Conservation (phyloP, 768 basidiomycete genomes). For the Suillus luteus region DNA sequence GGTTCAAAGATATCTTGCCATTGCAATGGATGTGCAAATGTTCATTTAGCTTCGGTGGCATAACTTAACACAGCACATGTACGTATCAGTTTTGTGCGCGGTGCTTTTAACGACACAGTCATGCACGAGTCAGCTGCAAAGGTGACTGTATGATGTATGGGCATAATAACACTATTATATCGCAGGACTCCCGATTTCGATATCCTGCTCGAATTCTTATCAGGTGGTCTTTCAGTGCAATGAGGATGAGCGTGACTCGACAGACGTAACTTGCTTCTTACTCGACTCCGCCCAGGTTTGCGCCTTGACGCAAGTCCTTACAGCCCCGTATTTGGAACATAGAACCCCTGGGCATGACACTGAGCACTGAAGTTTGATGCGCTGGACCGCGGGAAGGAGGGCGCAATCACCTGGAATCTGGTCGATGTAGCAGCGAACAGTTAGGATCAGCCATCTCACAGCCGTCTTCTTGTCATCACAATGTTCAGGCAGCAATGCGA, state of each 20-base stretch:
- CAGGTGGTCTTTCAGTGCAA: constrained; percentile 76
- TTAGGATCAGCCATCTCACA: neutral
- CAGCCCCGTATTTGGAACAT: constrained; percentile 49
- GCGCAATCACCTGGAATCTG: constrained; percentile 51
- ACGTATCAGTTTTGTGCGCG: neutral
- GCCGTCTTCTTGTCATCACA: neutral
- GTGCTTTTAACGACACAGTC: no score
- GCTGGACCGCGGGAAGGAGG: constrained; percentile 45
- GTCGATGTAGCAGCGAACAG: constrained; percentile 27
- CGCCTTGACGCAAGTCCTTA: constrained; percentile 51
- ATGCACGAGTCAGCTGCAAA: neutral
- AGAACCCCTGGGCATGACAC: constrained; percentile 41
- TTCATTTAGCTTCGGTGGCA: no score
- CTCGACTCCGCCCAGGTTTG: constrained; percentile 33
- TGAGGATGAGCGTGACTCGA: constrained; percentile 47
- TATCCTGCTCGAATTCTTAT: constrained; percentile 74
- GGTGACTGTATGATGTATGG: neutral
- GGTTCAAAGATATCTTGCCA: no score
- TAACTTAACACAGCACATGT: neutral
- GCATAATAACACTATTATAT: neutral
- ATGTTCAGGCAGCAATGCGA: neutral
- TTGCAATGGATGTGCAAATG: no score
- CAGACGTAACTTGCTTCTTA: constrained; percentile 1
- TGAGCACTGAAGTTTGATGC: constrained; percentile 33
- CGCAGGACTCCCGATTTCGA: constrained; percentile 52